Conservation (phyloP, 163 green algal genomes). For the Volvox carteri region DNA sequence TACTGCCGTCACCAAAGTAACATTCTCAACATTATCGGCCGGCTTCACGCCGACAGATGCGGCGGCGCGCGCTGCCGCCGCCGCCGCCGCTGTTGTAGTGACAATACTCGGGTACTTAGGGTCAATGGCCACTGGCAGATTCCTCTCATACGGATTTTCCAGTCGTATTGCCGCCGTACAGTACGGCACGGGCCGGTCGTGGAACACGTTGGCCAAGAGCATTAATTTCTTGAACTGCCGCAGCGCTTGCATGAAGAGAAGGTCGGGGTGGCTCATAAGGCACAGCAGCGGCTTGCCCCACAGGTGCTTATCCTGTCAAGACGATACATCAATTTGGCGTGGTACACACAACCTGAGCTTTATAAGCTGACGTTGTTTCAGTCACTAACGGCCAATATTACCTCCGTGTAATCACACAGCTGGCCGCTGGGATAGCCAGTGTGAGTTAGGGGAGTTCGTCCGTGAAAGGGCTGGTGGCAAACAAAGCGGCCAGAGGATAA, state of each 20-base stretch:
- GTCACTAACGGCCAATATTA: too few relatives aligned
- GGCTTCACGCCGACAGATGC: neutral
- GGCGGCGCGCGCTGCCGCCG: neutral
- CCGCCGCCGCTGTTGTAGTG: neutral
- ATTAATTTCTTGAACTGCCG: constrained; percentile 54
- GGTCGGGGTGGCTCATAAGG: constrained; percentile 49
- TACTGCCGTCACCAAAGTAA: neutral
- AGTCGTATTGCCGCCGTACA: constrained; percentile 65
- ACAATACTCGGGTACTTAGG: constrained; percentile 48
- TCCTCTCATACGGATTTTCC: constrained; percentile 54
- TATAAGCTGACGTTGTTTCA: too few relatives aligned
- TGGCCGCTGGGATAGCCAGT: too few relatives aligned
- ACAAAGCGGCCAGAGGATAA: too few relatives aligned
- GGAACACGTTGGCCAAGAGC: constrained; percentile 65
- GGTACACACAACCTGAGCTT: too few relatives aligned
- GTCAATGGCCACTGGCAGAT: constrained; percentile 19
- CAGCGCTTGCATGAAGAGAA: constrained; percentile 61
- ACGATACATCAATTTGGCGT: too few relatives aligned
- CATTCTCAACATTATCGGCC: neutral
- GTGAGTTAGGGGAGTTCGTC: too few relatives aligned
- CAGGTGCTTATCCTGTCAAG: constrained; percentile 55
- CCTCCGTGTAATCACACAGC: too few relatives aligned
- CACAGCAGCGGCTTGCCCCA: constrained; percentile 59
- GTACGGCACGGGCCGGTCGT: constrained; percentile 68
- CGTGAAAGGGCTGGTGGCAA: too few relatives aligned